Evolutionary conservation across 495 filamentous ascomycete species (phyloP), one percentile per base, ranked within the genome.

Genomic region (Podospora fimiseda): DNA sequence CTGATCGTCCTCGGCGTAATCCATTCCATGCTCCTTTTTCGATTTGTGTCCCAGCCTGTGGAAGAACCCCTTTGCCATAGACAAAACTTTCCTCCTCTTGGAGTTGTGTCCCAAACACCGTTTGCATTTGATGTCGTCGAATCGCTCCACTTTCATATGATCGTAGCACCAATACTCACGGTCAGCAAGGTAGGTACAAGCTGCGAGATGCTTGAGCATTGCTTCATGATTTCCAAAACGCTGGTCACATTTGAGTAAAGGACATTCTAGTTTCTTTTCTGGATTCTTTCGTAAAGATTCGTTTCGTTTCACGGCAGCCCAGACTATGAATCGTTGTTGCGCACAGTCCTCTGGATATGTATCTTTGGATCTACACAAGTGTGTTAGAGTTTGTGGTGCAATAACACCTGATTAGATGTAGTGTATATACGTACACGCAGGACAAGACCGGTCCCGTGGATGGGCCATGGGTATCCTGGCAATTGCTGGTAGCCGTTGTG

Each of bases 301-400:
- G 55, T 76, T 77, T 60, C 73, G 72, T 54, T 74, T 74, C 40
- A 75, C 66, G 39, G 73, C 73, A 37, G 71, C 70, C 74, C 74
- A 77, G 50, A 74, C 71, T 54, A 75, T 74, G 57, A 76, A 77
- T 24, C 73, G 60, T 50, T 75, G 66, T 22, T 65, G 59, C 4
- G 72, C 71, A 56, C 74, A 77, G 49, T 74, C 71, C 39, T 75
- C 71, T 27, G 62, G 60, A 6, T 63, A 58, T 14, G 66, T 68
- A 43, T 73, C 67, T 51, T 65, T 67, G 51, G 70, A 67, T 44
- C 74, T 76, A 60, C 18, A 42, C 11, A 13, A 47, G 53, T 55
- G 37, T 9, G 57, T 73, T 52, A 74, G 70, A 37, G 39, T 41
- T 41, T 14, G 11, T 18, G 16, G 16, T n/a, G 16, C 3, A 18